Evolutionary conservation across 1,139 yeast genomes (phyloP).

Genomic region (Pichia sp.): DNA sequence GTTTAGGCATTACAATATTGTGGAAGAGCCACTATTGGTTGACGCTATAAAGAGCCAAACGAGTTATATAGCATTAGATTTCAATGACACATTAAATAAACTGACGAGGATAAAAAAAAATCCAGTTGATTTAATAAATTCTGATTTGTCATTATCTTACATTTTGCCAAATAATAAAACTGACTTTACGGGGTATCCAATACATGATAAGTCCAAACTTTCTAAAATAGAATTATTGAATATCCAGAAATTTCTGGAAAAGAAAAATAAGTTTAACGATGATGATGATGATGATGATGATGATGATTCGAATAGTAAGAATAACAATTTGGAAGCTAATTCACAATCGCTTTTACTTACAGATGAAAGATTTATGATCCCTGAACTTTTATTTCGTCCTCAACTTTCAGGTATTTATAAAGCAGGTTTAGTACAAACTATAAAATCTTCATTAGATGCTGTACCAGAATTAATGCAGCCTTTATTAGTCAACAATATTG

Average conservation of each 20-base stretch:
- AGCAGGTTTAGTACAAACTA: slow-evolving; percentile 66
- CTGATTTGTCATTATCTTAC: slow-evolving; percentile 47
- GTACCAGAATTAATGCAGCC: slow-evolving; percentile 76
- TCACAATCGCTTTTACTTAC: slow-evolving; percentile 56
- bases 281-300: slow-evolving; percentile 30
- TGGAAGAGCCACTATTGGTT: slow-evolving; percentile 81
- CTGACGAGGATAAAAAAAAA: slow-evolving; percentile 27
- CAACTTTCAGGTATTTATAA: slow-evolving; percentile 73
- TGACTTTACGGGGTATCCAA: slow-evolving; percentile 57
- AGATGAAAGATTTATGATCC: slow-evolving; percentile 83
- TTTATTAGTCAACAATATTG: slow-evolving; percentile 70
- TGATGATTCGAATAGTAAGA: neutral
- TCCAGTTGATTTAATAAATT: slow-evolving; percentile 11
- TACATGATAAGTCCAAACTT: slow-evolving; percentile 28
- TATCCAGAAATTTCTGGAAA: slow-evolving; percentile 6
- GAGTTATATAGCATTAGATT: slow-evolving; percentile 67
- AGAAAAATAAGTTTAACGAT: slow-evolving; percentile 8
- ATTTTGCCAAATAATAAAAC: slow-evolving; percentile 84
- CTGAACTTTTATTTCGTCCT: slow-evolving; percentile 85
- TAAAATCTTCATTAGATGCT: slow-evolving; percentile 61
- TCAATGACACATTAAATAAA: slow-evolving; percentile 47
- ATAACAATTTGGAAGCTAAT: neutral
- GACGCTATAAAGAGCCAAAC: slow-evolving; percentile 81
- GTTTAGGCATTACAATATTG: slow-evolving; percentile 87
- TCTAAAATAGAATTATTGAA: slow-evolving; percentile 2